phyloP scores from a whole-genome alignment of 768 basidiomycete genomes.

The Agaricus blazei region DNA sequence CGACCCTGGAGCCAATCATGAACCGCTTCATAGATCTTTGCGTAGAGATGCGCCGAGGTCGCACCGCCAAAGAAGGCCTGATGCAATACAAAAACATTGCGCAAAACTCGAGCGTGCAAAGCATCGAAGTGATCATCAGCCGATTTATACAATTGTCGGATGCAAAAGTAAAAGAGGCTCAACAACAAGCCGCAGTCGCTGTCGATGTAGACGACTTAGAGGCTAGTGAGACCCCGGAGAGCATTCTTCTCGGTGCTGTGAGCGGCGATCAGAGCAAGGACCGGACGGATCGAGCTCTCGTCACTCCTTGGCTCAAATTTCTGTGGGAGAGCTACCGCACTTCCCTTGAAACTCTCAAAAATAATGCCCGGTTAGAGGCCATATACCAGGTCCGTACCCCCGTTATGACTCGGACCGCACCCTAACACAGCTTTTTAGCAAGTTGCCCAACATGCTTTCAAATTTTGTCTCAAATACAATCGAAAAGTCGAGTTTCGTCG shows the following conservation, averaged over 20 bases:
- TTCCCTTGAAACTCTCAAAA: slow-evolving; percentile 91
- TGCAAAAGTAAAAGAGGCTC: slow-evolving; percentile 77
- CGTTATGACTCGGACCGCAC: background rate
- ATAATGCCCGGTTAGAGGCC: slow-evolving; percentile 85
- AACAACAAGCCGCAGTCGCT: slow-evolving; percentile 79
- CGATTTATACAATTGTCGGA: slow-evolving; percentile 79
- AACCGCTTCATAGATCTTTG: slow-evolving; percentile 94
- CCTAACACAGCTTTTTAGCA: slow-evolving; percentile 41
- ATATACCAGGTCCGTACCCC: slow-evolving; percentile 80
- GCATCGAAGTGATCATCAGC: slow-evolving; percentile 89
- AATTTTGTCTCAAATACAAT: slow-evolving; percentile 90
- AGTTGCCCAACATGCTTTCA: slow-evolving; percentile 96
- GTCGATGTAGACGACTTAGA: slow-evolving; percentile 93
- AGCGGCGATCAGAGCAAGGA: slow-evolving; percentile 89
- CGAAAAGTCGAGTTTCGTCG: slow-evolving; percentile 97
- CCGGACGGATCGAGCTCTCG: slow-evolving; percentile 88
- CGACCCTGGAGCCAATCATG: slow-evolving; percentile 92
- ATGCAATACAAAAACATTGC: slow-evolving; percentile 99
- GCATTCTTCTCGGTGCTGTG: slow-evolving; percentile 85
- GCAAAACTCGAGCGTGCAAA: slow-evolving; percentile 85
- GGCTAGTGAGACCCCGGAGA: slow-evolving; percentile 91
- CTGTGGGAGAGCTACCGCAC: slow-evolving; percentile 99
- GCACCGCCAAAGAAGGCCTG: slow-evolving; percentile 90
- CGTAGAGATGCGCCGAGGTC: slow-evolving; percentile 90
- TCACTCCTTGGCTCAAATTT: slow-evolving; percentile 97